Base-by-base conservation (phyloP, 345 rosid species). In the Hibiscus tridactylites region DNA sequence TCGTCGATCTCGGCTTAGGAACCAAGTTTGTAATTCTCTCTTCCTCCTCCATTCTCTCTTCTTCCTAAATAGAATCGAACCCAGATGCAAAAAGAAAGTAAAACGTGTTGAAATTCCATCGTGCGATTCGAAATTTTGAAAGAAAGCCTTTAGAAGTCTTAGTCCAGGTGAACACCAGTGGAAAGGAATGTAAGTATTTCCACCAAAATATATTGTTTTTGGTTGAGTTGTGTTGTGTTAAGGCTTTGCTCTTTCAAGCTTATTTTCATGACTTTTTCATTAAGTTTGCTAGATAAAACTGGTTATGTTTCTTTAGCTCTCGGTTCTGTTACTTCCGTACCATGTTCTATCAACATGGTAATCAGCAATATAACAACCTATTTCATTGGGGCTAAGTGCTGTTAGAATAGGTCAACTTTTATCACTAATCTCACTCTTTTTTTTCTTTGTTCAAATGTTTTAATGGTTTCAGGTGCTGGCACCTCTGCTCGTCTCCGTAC, bases 101-200 rank as follows among this genome's bases (percentile, higher is more conserved):
- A 21, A 21, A 21, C 0, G 21, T 21, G 21, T 21, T 21, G 21
- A 21, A 21, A 21, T 21, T 21, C 21, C 21, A 92, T 76, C 92
- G 88, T 39, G 81, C 72, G 66, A 86, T 84, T 79, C 91, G 82
- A 31, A 87, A 79, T 73, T 68, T 88, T 47, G 92, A 86, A 77
- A 90, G 92, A 84, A 83, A 83, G 76, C 99, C 90, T 57, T 74
- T 95, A 81, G 88, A 89, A 82, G 87, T 92, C 65, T 79, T 90
- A 60, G 81, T 95, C 77, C 97, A 95, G 87, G 97, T 95, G 75
- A 92, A 95, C 75, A 95, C 98, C 65, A 89, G 99, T 78, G 97
- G 97, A 17, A 97, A 95, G 90, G 94, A 90, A 78, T 95, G 99
- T 92, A 76, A 85, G 99, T 80, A 3, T 24, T 42, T 6, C 65